phyloP scores from a whole-genome alignment of 2,329 filamentous ascomycete species.

The Aspergillus eucalypticola region DNA sequence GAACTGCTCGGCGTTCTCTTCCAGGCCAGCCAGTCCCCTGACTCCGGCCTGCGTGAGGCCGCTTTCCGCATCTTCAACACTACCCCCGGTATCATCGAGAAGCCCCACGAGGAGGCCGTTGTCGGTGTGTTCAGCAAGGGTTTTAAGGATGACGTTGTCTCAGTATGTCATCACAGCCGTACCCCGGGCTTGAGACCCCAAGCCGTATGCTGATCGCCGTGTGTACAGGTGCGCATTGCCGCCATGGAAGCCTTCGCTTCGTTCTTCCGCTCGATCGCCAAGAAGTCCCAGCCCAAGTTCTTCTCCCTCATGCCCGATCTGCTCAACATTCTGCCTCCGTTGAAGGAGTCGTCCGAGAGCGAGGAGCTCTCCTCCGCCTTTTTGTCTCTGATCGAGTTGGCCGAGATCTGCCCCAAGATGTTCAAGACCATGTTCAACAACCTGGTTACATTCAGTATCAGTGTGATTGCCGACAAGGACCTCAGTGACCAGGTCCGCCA shows the following conservation, averaged over 20 bases:
- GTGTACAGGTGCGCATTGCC: conserved; percentile 73
- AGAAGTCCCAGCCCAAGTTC: conserved; percentile 87
- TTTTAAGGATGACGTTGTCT: conserved; percentile 83
- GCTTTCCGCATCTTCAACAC: conserved; percentile 95
- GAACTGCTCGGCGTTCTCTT: conserved; percentile 86
- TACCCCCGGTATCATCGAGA: conserved; percentile 93
- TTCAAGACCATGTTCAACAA: conserved; percentile 94
- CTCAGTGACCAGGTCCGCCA: conserved; percentile 86
- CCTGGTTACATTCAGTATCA: conserved; percentile 87
- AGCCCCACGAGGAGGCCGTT: conserved; percentile 90
- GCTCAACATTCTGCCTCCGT: conserved; percentile 88
- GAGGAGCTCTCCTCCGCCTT: conserved; percentile 89
- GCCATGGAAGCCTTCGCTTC: conserved; percentile 96
- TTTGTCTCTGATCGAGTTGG: conserved; percentile 87
- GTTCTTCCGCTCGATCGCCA: conserved; percentile 88
- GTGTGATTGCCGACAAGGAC: conserved; percentile 94
- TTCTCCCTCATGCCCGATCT: conserved; percentile 84
- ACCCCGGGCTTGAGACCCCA: conserved; percentile 5
- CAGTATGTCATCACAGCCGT: conserved; percentile 53
- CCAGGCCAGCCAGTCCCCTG: conserved; percentile 81
- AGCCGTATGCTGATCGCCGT: conserved; percentile 13
- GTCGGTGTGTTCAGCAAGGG: conserved; percentile 84
- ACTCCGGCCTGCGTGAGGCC: conserved; percentile 82
- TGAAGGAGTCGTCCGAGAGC: conserved; percentile 88
- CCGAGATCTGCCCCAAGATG: conserved; percentile 94